Percentiles rank a stretch among this genome's conserved stretches.
Conservation (phyloP, 2,329 filamentous ascomycete genomes). For the Xylaria sp. region DNA sequence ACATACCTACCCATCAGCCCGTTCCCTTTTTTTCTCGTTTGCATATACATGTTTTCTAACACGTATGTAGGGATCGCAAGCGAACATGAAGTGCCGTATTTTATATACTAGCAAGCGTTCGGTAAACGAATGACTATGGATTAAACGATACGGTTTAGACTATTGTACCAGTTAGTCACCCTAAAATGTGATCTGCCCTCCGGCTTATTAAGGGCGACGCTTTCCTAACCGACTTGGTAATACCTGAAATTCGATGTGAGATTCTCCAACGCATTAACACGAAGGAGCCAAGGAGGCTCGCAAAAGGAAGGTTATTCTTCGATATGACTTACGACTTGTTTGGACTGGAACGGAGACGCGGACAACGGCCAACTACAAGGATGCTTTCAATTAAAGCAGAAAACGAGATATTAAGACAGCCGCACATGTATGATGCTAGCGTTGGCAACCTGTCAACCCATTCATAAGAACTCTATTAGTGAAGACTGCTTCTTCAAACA, state of each 20-base stretch:
- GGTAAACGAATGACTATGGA: slow-evolving; percentile 33
- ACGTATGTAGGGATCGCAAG: slow-evolving; percentile 49
- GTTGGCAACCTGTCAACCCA: slow-evolving; percentile 21
- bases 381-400: slow-evolving; percentile 27
- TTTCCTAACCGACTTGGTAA: slow-evolving; percentile 36
- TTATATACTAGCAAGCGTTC: slow-evolving; percentile 40
- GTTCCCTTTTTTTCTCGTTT: not conserved
- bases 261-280: slow-evolving; percentile 34
- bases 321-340: slow-evolving; percentile 34
- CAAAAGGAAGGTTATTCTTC: slow-evolving; percentile 31
- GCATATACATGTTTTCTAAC: slow-evolving; percentile 22
- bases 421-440: slow-evolving; percentile 21
- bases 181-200: slow-evolving; percentile 32
- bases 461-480: slow-evolving; percentile 17
- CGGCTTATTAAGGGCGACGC: slow-evolving; percentile 24
- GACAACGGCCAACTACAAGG: slow-evolving; percentile 15
- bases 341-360: slow-evolving; percentile 29
- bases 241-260: slow-evolving; percentile 34
- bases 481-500: not conserved
- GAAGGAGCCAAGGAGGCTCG: slow-evolving; percentile 31
- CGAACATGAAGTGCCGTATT: slow-evolving; percentile 38
- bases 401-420: slow-evolving; percentile 31
- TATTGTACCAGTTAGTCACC: slow-evolving; percentile 28
- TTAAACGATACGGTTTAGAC: slow-evolving; percentile 38
- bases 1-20: slow-evolving; percentile 41